These are phyloP conservation scores for Nothophoma quercina DNA, from an alignment of 2,329 filamentous ascomycete genomes.

Conservation along the genomic window DNA sequence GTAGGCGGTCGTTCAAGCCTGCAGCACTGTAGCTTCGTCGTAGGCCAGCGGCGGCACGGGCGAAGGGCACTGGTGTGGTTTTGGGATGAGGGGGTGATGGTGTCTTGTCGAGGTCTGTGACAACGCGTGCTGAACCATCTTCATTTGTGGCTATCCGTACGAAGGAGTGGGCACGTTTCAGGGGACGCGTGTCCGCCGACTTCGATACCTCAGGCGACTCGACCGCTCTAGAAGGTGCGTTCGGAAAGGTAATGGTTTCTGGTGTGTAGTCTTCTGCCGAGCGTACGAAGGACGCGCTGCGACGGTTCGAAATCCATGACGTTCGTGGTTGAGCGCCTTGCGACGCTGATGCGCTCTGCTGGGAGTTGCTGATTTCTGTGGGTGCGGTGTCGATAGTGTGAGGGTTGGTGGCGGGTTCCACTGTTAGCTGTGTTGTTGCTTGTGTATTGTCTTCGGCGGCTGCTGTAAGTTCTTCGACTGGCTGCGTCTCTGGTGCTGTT, in stretches of 20 bases:
- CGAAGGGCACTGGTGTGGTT: slow-evolving; percentile 54
- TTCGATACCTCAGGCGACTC: slow-evolving; percentile 53
- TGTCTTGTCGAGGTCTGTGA: slow-evolving; percentile 71
- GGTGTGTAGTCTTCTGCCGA: slow-evolving; percentile 43
- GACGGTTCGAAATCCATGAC: slow-evolving; percentile 56
- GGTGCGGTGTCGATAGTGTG: slow-evolving; percentile 34
- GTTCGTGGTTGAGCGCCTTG: slow-evolving; percentile 44
- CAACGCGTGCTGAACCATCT: slow-evolving; percentile 89
- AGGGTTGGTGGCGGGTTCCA: slow-evolving; percentile 33
- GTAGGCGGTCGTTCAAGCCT: slow-evolving; percentile 47
- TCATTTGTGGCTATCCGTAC: slow-evolving; percentile 83
- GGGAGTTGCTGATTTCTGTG: slow-evolving; percentile 40
- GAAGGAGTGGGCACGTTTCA: slow-evolving; percentile 57
- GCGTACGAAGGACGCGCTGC: slow-evolving; percentile 52
- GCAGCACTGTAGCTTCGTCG: slow-evolving; percentile 77
- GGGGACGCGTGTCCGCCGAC: slow-evolving; percentile 54
- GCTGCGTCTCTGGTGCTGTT: slow-evolving; percentile 22
- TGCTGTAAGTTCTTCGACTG: slow-evolving; percentile 17
- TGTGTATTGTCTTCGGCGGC: slow-evolving; percentile 26
- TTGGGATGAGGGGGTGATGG: slow-evolving; percentile 70
- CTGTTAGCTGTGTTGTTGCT: slow-evolving; percentile 24
- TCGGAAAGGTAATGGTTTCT: slow-evolving; percentile 42
- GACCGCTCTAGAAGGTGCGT: slow-evolving; percentile 26
- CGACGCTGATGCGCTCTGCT: slow-evolving; percentile 41
- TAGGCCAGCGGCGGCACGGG: slow-evolving; percentile 59